phyloP scores from a whole-genome alignment of 345 rosid genomes.

The Litchi chinensis region DNA sequence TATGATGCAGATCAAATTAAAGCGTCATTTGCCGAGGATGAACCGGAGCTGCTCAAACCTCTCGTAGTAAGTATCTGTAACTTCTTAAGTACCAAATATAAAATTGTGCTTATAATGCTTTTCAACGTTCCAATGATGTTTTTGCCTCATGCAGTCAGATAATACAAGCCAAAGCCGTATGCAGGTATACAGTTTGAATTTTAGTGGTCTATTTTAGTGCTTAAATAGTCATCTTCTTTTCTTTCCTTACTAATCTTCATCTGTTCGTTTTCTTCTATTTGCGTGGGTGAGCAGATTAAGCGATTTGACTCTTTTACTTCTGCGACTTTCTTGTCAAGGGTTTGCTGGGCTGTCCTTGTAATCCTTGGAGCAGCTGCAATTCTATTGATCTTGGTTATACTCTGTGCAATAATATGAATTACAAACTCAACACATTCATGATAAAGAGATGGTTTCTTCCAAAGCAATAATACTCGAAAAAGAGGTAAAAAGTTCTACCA shows the following conservation, averaged over 20 bases:
- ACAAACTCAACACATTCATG: not conserved
- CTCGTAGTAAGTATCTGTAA: slow-evolving; percentile 39
- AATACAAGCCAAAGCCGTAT: slow-evolving; percentile 16
- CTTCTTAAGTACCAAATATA: not conserved
- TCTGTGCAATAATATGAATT: slow-evolving; percentile 39
- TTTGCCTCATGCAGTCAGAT: slow-evolving; percentile 24
- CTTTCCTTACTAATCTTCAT: not conserved
- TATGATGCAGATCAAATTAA: slow-evolving; percentile 29
- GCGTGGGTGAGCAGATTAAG: slow-evolving; percentile 20
- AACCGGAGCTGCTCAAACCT: slow-evolving; percentile 34
- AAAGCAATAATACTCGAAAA: not conserved
- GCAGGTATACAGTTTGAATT: slow-evolving; percentile 20
- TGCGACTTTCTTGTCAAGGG: slow-evolving; percentile 26
- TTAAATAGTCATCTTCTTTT: not conserved
- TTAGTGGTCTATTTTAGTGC: not conserved
- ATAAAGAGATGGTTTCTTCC: not conserved
- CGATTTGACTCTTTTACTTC: not conserved
- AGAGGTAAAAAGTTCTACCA: not conserved
- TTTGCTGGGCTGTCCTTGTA: slow-evolving; percentile 27
- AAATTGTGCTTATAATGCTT: not conserved
- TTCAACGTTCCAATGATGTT: not conserved
- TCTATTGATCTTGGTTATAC: slow-evolving; percentile 37
- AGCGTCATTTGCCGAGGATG: slow-evolving; percentile 14
- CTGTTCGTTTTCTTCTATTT: not conserved
- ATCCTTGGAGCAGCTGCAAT: slow-evolving; percentile 37